Evolutionary conservation across 2,329 filamentous ascomycete genomes (phyloP), one percentile per base, ranked within the genome.

Genomic region (Colletotrichum musicola): DNA sequence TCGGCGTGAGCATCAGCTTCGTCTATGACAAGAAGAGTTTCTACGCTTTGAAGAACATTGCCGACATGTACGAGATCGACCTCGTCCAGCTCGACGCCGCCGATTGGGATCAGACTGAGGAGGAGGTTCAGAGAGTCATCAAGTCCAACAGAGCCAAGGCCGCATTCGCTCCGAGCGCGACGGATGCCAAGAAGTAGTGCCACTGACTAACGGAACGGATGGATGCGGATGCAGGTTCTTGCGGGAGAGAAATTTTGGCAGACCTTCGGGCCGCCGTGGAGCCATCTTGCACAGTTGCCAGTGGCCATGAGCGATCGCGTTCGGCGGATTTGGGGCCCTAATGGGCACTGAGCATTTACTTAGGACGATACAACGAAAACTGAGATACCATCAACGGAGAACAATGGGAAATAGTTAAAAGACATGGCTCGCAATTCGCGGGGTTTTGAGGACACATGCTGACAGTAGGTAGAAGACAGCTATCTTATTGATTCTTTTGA

Each of bases 1-100:
- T 98, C 40, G 96, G 96, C 76, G 96, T 98, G 74, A 95, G 93
- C 67, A 95, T 99, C 77, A 97, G 92, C 72, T 98, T 99, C 75
- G 93, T 99, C 61, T 93, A 94, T 74, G 94, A 97, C 81, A 89
- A 90, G 77, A 88, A 88, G 73, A 96, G 94, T 79, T 98, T 90
- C 86, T 80, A 88, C 51, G 92, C 93, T 74, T 88, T 99, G 55
- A 89, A 90, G 73, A 82, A 88, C n/a, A 99, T 98, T 76, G 91
- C 93, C 67, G 81, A 86, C 14, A 91, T 92, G 78, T 98, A 97
- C 80, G 86, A 88, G 65, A 94, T 96, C 51, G 89, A 94, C 73
- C 89, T 98, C 69, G 90, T 93, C 54, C 90, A 91, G 73, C 88
- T 99, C 56, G 90, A 94, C 72, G 93, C 93, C 3, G 88, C 90